phyloP scores from a whole-genome alignment of 2,329 filamentous ascomycete species.

The Grosmannia serpens region DNA sequence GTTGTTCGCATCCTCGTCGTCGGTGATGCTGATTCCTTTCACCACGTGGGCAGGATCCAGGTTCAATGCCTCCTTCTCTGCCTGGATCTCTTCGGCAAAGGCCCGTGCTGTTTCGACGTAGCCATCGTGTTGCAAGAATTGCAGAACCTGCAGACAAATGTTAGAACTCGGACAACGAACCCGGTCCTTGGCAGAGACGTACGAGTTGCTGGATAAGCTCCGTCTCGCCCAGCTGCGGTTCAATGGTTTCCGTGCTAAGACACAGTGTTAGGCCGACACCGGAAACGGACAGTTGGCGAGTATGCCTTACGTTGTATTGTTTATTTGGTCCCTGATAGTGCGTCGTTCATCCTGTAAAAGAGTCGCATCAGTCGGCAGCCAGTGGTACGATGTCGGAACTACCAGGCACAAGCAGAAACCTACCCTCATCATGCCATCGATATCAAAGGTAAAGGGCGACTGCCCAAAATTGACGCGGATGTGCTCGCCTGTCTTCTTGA shows the following conservation, averaged over 20 bases:
- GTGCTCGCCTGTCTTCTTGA: conserved; percentile 53
- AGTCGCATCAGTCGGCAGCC: neutral
- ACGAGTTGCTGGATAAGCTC: conserved; percentile 73
- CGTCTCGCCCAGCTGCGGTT: conserved; percentile 57
- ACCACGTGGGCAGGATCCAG: conserved; percentile 41
- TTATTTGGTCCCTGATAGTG: conserved; percentile 50
- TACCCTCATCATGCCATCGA: conserved; percentile 75
- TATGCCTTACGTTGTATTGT: conserved; percentile 27
- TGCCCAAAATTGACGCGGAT: conserved; percentile 56
- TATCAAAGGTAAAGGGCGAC: conserved; percentile 78
- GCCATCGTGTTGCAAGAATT: conserved; percentile 89
- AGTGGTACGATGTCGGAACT: too few relatives aligned
- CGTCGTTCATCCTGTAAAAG: conserved; percentile 43
- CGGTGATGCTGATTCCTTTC: conserved; percentile 54
- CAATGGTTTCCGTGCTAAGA: conserved; percentile 45
- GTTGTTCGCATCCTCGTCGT: conserved; percentile 78
- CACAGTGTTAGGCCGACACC: neutral
- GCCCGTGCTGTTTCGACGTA: conserved; percentile 87
- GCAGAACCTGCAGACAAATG: conserved; percentile 39
- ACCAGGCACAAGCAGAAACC: conserved; percentile 17
- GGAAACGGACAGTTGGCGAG: neutral
- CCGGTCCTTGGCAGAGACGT: neutral
- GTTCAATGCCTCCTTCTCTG: conserved; percentile 60
- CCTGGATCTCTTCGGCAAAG: conserved; percentile 70
- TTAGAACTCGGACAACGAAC: neutral